Conservation (phyloP, 2,329 filamentous ascomycete genomes). For the Sphaerulina musiva region DNA sequence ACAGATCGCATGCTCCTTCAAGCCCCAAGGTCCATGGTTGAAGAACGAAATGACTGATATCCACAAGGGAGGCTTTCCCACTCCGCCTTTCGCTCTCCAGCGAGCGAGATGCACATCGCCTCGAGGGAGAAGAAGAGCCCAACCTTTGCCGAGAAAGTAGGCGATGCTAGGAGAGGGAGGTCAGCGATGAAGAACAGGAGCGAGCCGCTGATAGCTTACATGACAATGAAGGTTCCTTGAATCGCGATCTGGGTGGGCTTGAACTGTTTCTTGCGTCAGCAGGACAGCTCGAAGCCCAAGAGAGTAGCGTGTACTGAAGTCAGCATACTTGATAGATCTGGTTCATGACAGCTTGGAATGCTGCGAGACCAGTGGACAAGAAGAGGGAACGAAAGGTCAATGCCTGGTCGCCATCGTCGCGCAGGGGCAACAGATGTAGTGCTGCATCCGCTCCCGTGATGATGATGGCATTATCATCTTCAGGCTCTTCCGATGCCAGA, state of each 20-base stretch:
- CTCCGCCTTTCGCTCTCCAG: slow-evolving; percentile 42
- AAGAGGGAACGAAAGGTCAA: slow-evolving; percentile 51
- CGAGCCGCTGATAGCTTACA: slow-evolving; percentile 23
- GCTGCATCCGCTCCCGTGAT: slow-evolving; percentile 49
- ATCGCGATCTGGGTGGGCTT: slow-evolving; percentile 48
- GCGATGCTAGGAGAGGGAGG: slow-evolving; percentile 35
- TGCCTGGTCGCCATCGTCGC: slow-evolving; percentile 49
- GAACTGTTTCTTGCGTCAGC: slow-evolving; percentile 36
- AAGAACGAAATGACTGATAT: slow-evolving; percentile 42
- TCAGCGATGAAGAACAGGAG: background rate
- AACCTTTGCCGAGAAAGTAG: slow-evolving; percentile 50
- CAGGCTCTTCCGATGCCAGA: background rate
- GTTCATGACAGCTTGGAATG: slow-evolving; percentile 51
- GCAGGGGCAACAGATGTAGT: slow-evolving; percentile 44
- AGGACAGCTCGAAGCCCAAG: background rate
- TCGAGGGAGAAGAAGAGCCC: slow-evolving; percentile 45
- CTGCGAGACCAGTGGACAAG: slow-evolving; percentile 45
- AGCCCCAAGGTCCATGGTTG: slow-evolving; percentile 47
- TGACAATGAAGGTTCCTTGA: slow-evolving; percentile 51
- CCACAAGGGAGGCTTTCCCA: slow-evolving; percentile 39
- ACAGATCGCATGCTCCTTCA: slow-evolving; percentile 49
- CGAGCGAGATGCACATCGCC: slow-evolving; percentile 46
- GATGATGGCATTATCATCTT: slow-evolving; percentile 40
- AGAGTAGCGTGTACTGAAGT: background rate
- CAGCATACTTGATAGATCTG: slow-evolving; percentile 50